A percentile compares a stretch with the other conserved stretches of the same genome.
phyloP scores from a whole-genome alignment of 768 basidiomycete species.

The Phallus indusiatus region DNA sequence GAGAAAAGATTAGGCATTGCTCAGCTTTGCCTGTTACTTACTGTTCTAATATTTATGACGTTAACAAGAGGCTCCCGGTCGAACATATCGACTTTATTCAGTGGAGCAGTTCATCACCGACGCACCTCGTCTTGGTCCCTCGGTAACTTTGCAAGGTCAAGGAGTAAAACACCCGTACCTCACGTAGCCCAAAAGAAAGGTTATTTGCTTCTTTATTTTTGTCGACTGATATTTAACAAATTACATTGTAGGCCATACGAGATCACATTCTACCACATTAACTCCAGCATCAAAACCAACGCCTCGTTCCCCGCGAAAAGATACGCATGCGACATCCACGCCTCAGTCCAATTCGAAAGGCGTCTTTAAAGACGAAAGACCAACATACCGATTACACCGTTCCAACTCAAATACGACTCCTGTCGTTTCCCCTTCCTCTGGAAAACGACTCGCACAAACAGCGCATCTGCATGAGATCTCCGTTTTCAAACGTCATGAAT shows the following conservation, averaged over 20 bases:
- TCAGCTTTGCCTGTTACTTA: conserved; percentile 75
- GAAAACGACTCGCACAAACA: conserved; percentile 51
- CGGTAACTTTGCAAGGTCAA: not conserved
- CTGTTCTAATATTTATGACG: conserved; percentile 78
- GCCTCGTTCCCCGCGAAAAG: not conserved
- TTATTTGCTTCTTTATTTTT: not conserved
- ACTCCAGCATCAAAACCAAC: not conserved
- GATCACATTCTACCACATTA: not conserved
- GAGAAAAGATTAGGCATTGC: conserved; percentile 87
- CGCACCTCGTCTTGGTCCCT: not conserved
- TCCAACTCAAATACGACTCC: conserved; percentile 6
- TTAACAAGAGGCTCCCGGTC: conserved; percentile 63
- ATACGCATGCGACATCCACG: not conserved
- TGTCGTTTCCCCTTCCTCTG: conserved; percentile 16
- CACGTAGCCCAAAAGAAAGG: not conserved
- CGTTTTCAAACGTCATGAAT: not conserved
- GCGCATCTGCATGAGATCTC: conserved; percentile 54
- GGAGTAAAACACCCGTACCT: conserved; percentile 1
- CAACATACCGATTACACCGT: conserved; percentile 19
- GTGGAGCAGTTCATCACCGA: not conserved
- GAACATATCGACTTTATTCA: conserved; percentile 6
- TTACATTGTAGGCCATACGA: not conserved
- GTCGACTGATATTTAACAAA: not conserved
- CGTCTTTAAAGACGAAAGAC: conserved; percentile 27
- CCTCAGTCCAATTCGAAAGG: conserved; percentile 15